These are phyloP conservation scores for Podospora appendiculata DNA, from an alignment of 495 filamentous ascomycete species.

Conservation along the genomic window DNA sequence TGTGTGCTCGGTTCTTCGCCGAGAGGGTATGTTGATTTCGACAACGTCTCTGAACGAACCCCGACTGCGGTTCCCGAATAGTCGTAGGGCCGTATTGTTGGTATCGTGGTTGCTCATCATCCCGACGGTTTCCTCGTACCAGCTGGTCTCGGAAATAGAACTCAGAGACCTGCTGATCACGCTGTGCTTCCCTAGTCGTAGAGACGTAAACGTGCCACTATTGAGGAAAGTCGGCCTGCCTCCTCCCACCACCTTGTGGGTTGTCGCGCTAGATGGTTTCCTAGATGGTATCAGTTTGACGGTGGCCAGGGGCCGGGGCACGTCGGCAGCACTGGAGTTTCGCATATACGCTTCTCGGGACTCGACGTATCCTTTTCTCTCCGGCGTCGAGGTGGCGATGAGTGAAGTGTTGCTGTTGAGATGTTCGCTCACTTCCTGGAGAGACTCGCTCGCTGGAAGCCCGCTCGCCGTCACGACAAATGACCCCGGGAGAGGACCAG, in stretches of 20 bases:
- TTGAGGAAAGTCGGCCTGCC: not conserved
- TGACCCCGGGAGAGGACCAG: slow-evolving; percentile 31
- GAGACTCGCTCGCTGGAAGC: not conserved
- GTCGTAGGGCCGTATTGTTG: not conserved
- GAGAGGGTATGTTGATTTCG: slow-evolving; percentile 23
- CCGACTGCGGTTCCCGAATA: slow-evolving; percentile 7
- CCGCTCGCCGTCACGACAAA: slow-evolving; percentile 19
- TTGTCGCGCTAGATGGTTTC: not conserved
- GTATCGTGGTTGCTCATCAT: too few relatives aligned
- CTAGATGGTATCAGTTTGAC: slow-evolving; percentile 4
- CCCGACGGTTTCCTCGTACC: slow-evolving; percentile 7
- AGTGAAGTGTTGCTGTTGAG: slow-evolving; percentile 13
- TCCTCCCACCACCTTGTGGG: not conserved
- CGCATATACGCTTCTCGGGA: slow-evolving; percentile 2
- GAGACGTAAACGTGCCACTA: not conserved
- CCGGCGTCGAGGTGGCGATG: not conserved
- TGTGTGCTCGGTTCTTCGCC: slow-evolving; percentile 20
- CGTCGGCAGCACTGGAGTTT: slow-evolving; percentile 1
- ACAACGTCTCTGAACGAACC: slow-evolving; percentile 18
- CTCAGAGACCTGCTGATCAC: slow-evolving; percentile 7
- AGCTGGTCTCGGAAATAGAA: slow-evolving; percentile 17
- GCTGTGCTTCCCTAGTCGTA: slow-evolving; percentile 1
- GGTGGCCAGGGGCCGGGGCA: not conserved
- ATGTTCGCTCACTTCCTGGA: slow-evolving; percentile 10
- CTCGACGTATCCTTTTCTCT: slow-evolving; percentile 1